Conservation (phyloP, 495 filamentous ascomycete genomes). For the Penicillium dipodomyicola region DNA sequence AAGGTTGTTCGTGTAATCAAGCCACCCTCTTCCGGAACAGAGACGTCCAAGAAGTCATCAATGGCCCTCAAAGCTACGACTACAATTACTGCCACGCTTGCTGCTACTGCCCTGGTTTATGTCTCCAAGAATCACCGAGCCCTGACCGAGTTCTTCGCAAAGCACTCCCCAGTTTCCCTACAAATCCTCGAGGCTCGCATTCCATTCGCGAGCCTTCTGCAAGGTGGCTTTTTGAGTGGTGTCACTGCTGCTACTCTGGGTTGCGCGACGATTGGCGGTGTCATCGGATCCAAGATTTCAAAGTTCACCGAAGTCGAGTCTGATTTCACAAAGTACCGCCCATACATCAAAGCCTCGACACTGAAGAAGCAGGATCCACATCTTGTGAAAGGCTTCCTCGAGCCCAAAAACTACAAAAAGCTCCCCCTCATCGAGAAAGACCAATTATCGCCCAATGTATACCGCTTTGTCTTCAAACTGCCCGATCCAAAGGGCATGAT, state of each 20-base stretch:
- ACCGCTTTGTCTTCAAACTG: constrained; percentile 46
- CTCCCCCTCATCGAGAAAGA: constrained; percentile 45
- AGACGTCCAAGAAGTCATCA: constrained; percentile 1
- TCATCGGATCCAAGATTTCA: constrained; percentile 19
- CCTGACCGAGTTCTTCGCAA: background rate
- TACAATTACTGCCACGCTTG: background rate
- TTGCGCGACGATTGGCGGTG: constrained; percentile 16
- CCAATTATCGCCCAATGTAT: constrained; percentile 43
- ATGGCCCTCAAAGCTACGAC: background rate
- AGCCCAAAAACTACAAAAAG: constrained; percentile 43
- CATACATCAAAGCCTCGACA: constrained; percentile 27
- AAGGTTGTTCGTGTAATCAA: constrained; percentile 25
- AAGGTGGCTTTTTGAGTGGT: constrained; percentile 26
- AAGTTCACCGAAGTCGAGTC: constrained; percentile 29
- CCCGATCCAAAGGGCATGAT: constrained; percentile 38
- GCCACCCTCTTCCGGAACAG: constrained; percentile 5
- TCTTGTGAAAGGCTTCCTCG: constrained; percentile 36
- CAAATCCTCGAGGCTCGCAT: background rate
- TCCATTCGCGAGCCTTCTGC: constrained; percentile 6
- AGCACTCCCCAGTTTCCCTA: background rate
- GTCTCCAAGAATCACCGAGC: background rate
- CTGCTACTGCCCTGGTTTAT: background rate
- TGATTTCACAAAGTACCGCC: constrained; percentile 38
- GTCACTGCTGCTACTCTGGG: constrained; percentile 29
- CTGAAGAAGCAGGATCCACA: constrained; percentile 31